These are phyloP conservation scores for Penicillium roqueforti DNA, from an alignment of 495 filamentous ascomycete genomes.

Conservation along the genomic window DNA sequence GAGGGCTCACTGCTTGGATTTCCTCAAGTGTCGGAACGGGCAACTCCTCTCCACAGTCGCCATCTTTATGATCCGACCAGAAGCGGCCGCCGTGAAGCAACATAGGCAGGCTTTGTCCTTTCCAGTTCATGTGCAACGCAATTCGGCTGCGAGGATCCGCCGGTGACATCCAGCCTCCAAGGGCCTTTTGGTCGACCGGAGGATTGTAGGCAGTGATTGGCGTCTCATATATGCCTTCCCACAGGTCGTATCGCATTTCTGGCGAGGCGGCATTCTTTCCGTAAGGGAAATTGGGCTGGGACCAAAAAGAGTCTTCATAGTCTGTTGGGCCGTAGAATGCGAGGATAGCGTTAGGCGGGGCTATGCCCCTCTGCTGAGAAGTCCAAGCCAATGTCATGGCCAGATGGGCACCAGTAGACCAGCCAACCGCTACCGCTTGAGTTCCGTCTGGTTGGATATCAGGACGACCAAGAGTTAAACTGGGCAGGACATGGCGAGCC, in stretches of 20 bases:
- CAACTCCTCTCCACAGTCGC: not conserved
- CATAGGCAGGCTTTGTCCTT: conserved; percentile 34
- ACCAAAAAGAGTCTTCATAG: conserved; percentile 25
- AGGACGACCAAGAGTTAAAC: conserved; percentile 13
- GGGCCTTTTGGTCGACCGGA: not conserved
- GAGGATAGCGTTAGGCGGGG: conserved; percentile 44
- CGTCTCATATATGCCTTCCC: not conserved
- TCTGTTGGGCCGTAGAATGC: conserved; percentile 48
- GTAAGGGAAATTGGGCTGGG: not conserved
- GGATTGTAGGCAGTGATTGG: conserved; percentile 2
- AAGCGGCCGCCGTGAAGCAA: conserved; percentile 24
- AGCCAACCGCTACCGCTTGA: conserved; percentile 47
- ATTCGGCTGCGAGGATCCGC: conserved; percentile 35
- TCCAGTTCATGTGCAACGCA: conserved; percentile 42
- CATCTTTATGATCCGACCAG: not conserved
- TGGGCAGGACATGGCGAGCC: conserved; percentile 37
- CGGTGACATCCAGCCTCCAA: not conserved
- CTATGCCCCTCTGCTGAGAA: conserved; percentile 18
- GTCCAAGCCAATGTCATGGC: conserved; percentile 48
- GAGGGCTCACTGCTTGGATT: conserved; percentile 29
- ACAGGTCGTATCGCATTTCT: conserved; percentile 15
- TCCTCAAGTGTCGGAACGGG: conserved; percentile 19
- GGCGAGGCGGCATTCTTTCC: conserved; percentile 9
- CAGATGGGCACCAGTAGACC: conserved; percentile 52
- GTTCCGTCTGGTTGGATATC: conserved; percentile 32